These are phyloP conservation scores for Trichophaea hybrida DNA, from an alignment of 2,329 filamentous ascomycete species.

Conservation along the genomic window DNA sequence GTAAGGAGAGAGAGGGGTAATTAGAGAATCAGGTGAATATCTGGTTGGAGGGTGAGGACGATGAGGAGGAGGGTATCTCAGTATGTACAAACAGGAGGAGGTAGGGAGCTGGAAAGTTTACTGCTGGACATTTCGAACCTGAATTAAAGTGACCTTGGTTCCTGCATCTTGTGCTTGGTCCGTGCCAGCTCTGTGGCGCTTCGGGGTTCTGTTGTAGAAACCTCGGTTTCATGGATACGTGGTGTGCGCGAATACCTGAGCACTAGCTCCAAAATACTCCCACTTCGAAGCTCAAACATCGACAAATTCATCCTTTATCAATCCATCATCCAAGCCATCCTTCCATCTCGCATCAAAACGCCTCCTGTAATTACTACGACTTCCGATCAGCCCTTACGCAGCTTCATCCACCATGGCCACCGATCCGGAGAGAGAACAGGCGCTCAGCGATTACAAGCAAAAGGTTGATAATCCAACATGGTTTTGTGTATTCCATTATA, in stretches of 20 bases:
- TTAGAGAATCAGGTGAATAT: no score
- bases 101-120: no score
- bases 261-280: not conserved
- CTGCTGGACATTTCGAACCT: no score
- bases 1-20: no score
- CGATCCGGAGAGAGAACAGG: slow-evolving; percentile 47
- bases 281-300: not conserved
- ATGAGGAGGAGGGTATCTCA: no score
- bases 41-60: no score
- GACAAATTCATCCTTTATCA: not conserved
- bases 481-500: not conserved
- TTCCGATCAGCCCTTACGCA: not conserved
- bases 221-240: not conserved
- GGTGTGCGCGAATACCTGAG: not conserved
- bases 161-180: no score
- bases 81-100: no score
- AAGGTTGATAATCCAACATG: slow-evolving; percentile 33
- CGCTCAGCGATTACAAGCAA: slow-evolving; percentile 61
- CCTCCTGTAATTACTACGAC: not conserved
- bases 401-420: slow-evolving; percentile 19
- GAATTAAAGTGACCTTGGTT: no score
- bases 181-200: no score
- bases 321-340: not conserved
- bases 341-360: not conserved
- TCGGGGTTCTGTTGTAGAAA: no score